A percentile compares a stretch with the other conserved stretches of the same genome.
Conservation (phyloP, 2,329 filamentous ascomycete genomes). For the Pestalotiopsis sp. region DNA sequence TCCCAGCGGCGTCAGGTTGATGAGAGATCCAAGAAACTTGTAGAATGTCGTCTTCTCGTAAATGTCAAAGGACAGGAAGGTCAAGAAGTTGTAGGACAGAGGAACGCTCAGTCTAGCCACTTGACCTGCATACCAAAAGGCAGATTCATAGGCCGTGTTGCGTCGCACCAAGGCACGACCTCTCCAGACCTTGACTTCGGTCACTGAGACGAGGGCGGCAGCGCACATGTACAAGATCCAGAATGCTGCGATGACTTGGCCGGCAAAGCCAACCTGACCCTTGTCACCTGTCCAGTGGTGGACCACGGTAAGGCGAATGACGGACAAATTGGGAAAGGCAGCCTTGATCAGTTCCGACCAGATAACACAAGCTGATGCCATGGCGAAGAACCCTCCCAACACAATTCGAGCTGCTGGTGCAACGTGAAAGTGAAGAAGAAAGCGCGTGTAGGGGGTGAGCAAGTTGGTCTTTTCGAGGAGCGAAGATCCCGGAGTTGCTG, state of each 20-base stretch:
- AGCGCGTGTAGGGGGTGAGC: constrained; percentile 80
- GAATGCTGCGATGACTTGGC: constrained; percentile 78
- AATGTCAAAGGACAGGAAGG: constrained; percentile 74
- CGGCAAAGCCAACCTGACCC: constrained; percentile 80
- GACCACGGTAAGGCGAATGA: constrained; percentile 68
- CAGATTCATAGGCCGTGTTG: constrained; percentile 90
- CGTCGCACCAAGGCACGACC: constrained; percentile 86
- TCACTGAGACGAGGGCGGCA: constrained; percentile 83
- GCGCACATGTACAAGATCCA: constrained; percentile 98
- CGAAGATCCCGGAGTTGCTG: constrained; percentile 55
- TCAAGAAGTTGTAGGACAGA: constrained; percentile 94
- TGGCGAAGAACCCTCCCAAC: constrained; percentile 67
- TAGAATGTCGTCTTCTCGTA: constrained; percentile 84
- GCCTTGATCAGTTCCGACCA: constrained; percentile 93
- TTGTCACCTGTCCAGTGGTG: constrained; percentile 73
- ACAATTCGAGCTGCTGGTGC: constrained; percentile 68
- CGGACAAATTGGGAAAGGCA: constrained; percentile 75
- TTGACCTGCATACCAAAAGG: constrained; percentile 94
- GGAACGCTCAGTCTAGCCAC: constrained; percentile 92
- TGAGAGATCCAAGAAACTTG: constrained; percentile 77
- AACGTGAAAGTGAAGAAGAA: constrained; percentile 73
- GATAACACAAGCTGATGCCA: constrained; percentile 80
- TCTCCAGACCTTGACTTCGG: constrained; percentile 96
- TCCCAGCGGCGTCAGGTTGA: constrained; percentile 81
- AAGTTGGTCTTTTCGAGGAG: constrained; percentile 58